These are phyloP conservation scores for Endotrypanum monterogeii DNA, from an alignment of 208 protist species.

Conservation along the genomic window DNA sequence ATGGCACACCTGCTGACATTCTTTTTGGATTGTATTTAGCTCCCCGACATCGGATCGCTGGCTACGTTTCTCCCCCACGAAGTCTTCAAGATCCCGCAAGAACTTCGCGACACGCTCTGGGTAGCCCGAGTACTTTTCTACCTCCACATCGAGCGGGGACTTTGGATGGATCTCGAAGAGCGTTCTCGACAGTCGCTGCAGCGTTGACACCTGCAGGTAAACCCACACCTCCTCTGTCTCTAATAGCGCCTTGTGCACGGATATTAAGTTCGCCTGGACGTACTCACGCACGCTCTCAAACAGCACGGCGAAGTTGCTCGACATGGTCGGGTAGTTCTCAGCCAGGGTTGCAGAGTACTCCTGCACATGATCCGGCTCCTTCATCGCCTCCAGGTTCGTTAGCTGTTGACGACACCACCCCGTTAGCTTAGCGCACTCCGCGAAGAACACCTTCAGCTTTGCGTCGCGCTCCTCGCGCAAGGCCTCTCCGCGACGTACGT, in stretches of 20 bases:
- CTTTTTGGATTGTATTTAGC: constrained; percentile 10
- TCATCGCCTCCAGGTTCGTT: constrained; percentile 85
- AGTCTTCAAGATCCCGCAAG: constrained; percentile 33
- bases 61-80: constrained; percentile 22
- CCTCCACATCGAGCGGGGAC: constrained; percentile 71
- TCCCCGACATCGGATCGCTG: constrained; percentile 10
- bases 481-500: constrained; percentile 33
- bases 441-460: constrained; percentile 45
- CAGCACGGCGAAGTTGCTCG: constrained; percentile 72
- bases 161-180: constrained; percentile 83
- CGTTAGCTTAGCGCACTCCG: constrained; percentile 66
- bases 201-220: constrained; percentile 75
- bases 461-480: constrained; percentile 41
- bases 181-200: constrained; percentile 75
- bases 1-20: constrained; percentile 18
- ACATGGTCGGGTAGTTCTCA: constrained; percentile 85
- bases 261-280: constrained; percentile 48
- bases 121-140: constrained; percentile 66
- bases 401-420: constrained; percentile 88
- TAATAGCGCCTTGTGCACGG: constrained; percentile 64
- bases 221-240: constrained; percentile 87
- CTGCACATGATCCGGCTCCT: constrained; percentile 87
- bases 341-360: constrained; percentile 80
- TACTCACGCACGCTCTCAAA: constrained; percentile 57
- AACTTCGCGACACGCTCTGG: constrained; percentile 44